Evolutionary conservation across 768 basidiomycete genomes (phyloP).

Genomic region (Exidia glandulosa): DNA sequence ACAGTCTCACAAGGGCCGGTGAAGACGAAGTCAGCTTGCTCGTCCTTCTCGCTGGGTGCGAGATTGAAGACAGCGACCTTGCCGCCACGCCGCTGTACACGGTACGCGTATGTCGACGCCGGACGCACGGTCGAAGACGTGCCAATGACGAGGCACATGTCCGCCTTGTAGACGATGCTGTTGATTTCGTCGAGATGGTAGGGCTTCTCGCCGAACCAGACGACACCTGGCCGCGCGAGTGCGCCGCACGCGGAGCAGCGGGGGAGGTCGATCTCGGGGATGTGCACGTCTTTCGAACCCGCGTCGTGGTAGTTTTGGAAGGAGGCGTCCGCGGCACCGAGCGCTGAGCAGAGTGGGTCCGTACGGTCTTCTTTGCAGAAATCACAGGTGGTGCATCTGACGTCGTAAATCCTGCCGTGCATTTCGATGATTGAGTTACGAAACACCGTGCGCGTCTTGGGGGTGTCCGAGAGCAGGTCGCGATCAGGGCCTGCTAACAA

Average conservation of each 20-base stretch:
- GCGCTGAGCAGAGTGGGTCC: constrained; percentile 34
- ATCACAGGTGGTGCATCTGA: constrained; percentile 37
- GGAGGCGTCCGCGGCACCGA: constrained; percentile 33
- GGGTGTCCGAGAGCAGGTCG: not conserved
- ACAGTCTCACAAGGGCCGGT: constrained; percentile 37
- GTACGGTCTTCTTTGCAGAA: constrained; percentile 28
- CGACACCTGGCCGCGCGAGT: constrained; percentile 41
- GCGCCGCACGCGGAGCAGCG: constrained; percentile 30
- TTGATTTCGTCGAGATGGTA: constrained; percentile 29
- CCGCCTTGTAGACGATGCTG: constrained; percentile 31
- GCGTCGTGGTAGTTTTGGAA: constrained; percentile 18
- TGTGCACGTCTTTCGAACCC: constrained; percentile 20
- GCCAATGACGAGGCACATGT: constrained; percentile 44
- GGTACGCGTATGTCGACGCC: constrained; percentile 27
- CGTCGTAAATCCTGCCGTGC: constrained; percentile 50
- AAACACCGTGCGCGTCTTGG: not conserved
- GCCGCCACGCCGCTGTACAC: constrained; percentile 26
- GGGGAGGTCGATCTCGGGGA: constrained; percentile 30
- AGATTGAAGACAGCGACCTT: constrained; percentile 32
- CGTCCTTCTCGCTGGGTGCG: constrained; percentile 23
- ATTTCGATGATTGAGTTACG: constrained; percentile 29
- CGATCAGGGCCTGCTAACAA: not conserved
- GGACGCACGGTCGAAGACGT: constrained; percentile 42
- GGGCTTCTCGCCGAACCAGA: constrained; percentile 47
- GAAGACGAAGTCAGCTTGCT: constrained; percentile 39